phyloP scores from a whole-genome alignment of 805 yeast genomes.

The Ogataea nitratoaversa region DNA sequence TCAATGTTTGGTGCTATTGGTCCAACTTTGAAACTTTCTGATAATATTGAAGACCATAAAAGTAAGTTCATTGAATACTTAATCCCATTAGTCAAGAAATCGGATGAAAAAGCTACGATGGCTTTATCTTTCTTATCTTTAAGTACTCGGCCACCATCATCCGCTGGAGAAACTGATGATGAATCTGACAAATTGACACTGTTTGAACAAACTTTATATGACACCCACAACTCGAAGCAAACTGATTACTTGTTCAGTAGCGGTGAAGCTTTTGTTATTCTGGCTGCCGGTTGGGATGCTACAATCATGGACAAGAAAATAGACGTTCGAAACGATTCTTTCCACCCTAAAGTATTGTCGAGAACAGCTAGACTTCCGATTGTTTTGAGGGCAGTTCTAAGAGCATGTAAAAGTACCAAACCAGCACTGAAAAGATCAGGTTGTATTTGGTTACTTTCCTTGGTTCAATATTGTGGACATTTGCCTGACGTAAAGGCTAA shows the following conservation, averaged over 20 bases:
- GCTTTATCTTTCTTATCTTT: conserved; percentile 55
- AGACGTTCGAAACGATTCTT: conserved; percentile 44
- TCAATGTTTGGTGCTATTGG: conserved; percentile 44
- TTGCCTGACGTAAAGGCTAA: conserved; percentile 34
- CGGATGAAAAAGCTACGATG: conserved; percentile 55
- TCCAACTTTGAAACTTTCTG: conserved; percentile 23
- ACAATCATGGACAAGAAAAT: conserved; percentile 44
- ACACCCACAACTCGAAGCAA: conserved; percentile 62
- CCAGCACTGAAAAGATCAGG: conserved; percentile 73
- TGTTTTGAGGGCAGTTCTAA: conserved; percentile 48
- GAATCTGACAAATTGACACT: conserved; percentile 20
- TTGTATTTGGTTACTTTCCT: conserved; percentile 80
- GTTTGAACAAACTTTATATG: conserved; percentile 46
- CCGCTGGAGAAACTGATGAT: conserved; percentile 12
- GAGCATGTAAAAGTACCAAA: conserved; percentile 56
- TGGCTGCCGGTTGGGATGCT: conserved; percentile 76
- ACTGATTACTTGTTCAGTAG: conserved; percentile 71
- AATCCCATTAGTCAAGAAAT: conserved; percentile 42
- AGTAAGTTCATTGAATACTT: conserved; percentile 26
- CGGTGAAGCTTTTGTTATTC: conserved; percentile 77
- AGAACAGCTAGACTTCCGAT: conserved; percentile 10
- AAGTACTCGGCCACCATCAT: conserved; percentile 11
- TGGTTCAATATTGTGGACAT: conserved; percentile 70
- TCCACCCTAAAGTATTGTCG: conserved; percentile 8
- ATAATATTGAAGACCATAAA: conserved; percentile 20